Conservation (phyloP, 2,329 filamentous ascomycete species). For the Alternaria brassicicola region DNA sequence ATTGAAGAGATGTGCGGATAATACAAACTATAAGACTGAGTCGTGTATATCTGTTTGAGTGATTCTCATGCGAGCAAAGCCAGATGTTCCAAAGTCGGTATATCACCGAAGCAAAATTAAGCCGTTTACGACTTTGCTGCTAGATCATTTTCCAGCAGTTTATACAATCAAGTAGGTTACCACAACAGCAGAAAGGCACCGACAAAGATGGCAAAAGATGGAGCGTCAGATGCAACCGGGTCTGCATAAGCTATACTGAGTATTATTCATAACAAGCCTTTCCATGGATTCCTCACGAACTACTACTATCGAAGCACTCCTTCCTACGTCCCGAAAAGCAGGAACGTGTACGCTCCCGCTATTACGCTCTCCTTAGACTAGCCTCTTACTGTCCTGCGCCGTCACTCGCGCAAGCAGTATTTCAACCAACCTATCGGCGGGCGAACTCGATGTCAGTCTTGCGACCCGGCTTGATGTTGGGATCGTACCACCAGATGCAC, state of each 20-base stretch:
- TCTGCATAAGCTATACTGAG: background rate
- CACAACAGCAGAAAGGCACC: background rate
- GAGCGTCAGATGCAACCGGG: background rate
- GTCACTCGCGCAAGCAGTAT: too few species aligned
- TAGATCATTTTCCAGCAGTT: too few species aligned
- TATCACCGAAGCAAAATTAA: background rate
- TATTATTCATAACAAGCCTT: background rate
- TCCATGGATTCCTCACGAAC: background rate
- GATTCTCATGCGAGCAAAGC: background rate
- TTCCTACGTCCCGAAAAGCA: background rate
- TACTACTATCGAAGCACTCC: background rate
- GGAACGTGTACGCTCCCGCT: background rate
- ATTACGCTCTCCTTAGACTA: background rate
- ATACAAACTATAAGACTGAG: background rate
- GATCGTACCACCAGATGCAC: slow-evolving; percentile 35
- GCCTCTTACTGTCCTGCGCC: background rate
- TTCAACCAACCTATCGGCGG: background rate
- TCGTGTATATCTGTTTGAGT: background rate
- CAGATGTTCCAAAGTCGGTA: background rate
- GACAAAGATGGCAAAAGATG: background rate
- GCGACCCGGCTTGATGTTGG: slow-evolving; percentile 29
- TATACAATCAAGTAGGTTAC: too few species aligned
- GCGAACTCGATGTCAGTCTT: slow-evolving; percentile 30
- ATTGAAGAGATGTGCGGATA: background rate
- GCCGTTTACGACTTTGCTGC: too few species aligned